Base-by-base conservation (phyloP, 2,329 filamentous ascomycete genomes). In the Pseudogymnoascus sp. region DNA sequence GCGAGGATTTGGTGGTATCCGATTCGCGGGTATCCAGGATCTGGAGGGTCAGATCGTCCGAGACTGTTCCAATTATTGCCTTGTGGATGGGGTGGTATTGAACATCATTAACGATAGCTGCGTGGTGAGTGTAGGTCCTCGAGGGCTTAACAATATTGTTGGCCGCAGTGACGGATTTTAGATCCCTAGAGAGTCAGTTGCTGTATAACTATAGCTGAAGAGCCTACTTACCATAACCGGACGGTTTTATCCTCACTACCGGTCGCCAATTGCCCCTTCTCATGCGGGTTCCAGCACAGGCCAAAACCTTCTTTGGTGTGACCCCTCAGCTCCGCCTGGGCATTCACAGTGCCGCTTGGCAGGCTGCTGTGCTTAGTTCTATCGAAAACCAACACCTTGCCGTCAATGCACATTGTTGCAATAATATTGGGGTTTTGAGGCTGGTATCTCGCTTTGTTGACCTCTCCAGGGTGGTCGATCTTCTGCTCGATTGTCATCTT, bases 381-480 rank as follows among this genome's bases (percentile, higher is more conserved):
- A 78, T 99, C 94, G 78, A 95, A 99, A 68, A 99, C 86, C 74
- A 97, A 86, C 43, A 97, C 90, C 68, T 86, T 88, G 66, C 91
- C 90, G 73, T 97, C 90, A 6, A 91, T 85, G 67, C 91, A 92
- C 77, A 97, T 87, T 0, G 94, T 97, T 2, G 94, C 94, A 70
- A 99, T 95, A 63, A 99, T 87, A 71, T 99, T 92, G 4, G 93
- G 92, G 72, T 99, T 99, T 74, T 97, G 93, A 11, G 94, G 94
- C 76, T 97, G 92, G 73, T 97, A 97, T 68, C 94, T 88, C 14
- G 94, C 95, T 79, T 97, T 99, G 82, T 99, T 99, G 73, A 99
- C 92, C 75, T 99, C 94, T 66, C 91, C 90, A 14, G 92, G 92
- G 74, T 99, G 94, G 74, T 96, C 90, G 73, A 99, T 99, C 76